Base-by-base conservation (phyloP, 2,329 filamentous ascomycete genomes). In the Sordariomycetes sp. region DNA sequence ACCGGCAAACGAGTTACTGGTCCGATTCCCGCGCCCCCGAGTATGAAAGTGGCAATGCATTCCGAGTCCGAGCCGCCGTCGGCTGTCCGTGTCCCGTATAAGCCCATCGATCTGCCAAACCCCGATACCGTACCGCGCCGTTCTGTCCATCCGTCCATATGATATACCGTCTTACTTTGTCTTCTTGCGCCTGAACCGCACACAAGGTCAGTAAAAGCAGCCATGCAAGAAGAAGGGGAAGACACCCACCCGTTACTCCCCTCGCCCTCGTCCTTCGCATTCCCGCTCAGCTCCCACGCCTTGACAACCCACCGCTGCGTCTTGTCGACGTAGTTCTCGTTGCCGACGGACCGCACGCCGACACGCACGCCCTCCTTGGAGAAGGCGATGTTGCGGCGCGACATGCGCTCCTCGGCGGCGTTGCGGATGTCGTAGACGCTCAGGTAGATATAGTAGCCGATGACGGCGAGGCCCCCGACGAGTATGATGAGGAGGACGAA, bases 351-450 rank as follows among this genome's bases (percentile, higher is more conserved):
- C 70, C 85, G 86, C 60, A 91, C 79, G 54, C 84, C 84, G 52
- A 91, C 85, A 60, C 81, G 80, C 60, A 88, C 72, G 57, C 87
- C 87, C 58, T 90, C 87, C 67, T 87, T 89, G 45, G 84, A 85
- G 69, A 90, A 87, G 48, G 82, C 75, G 58, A 91, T 80, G 67
- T 90, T 86, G 73, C 86, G 87, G 72, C 82, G 82, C 68, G 85
- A 82, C 80, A 90, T 87, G 65, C 82, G 82, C 69, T 85, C 76
- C 54, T 78, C 80, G 53, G 86, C 85, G 59, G 80, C 76, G 59
- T 81, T 74, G 60, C 81, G 78, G 64, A 91, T 84, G 68, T 87
- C 78, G 70, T 75, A 76, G 57, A 80, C 76, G 70, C 82, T 83
- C 57, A 86, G 70, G 70, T 87, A 90, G 67, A 90, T 78, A 60